A percentile compares a stretch with the other conserved stretches of the same genome.
These are phyloP conservation scores for Saccharomycopsis hybrid DNA, from an alignment of 1,139 yeast genomes.

Conservation along the genomic window DNA sequence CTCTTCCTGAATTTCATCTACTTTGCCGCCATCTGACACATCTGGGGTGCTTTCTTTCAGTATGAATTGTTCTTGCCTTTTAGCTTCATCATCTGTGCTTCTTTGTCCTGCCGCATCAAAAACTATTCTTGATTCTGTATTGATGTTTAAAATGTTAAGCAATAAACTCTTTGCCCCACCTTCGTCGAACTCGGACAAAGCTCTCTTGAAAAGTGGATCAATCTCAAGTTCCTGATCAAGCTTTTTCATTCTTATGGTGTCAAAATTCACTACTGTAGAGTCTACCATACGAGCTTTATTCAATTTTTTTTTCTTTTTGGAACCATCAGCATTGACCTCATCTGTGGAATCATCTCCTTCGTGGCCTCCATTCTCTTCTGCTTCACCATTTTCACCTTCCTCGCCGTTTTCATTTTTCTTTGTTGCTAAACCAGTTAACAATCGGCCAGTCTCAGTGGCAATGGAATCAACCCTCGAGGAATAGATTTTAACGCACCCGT, in stretches of 20 bases:
- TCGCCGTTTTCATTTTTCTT: constrained; percentile 23
- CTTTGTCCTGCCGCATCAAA: constrained; percentile 32
- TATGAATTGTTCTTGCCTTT: no score
- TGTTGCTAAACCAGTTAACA: constrained; percentile 66
- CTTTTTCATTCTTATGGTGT: constrained; percentile 53
- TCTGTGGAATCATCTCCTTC: constrained; percentile 23
- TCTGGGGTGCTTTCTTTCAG: not conserved
- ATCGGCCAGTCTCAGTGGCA: constrained; percentile 82
- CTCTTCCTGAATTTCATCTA: not conserved
- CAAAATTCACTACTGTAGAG: constrained; percentile 50
- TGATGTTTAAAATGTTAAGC: constrained; percentile 47
- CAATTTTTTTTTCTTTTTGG: constrained; percentile 24
- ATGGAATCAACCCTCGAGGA: constrained; percentile 87
- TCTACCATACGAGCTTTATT: constrained; percentile 39
- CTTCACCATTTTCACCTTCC: constrained; percentile 29
- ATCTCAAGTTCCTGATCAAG: constrained; percentile 62
- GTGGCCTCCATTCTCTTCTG: constrained; percentile 26
- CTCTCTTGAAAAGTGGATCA: constrained; percentile 72
- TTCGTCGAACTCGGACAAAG: constrained; percentile 76
- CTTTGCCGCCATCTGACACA: not conserved
- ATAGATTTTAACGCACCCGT: constrained; percentile 81
- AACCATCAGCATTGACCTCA: constrained; percentile 27
- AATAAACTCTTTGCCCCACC: constrained; percentile 75
- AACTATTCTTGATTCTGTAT: constrained; percentile 29
- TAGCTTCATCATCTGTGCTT: no score